Evolutionary conservation across 2,329 filamentous ascomycete species (phyloP).

Genomic region (Colletotrichum sp.): DNA sequence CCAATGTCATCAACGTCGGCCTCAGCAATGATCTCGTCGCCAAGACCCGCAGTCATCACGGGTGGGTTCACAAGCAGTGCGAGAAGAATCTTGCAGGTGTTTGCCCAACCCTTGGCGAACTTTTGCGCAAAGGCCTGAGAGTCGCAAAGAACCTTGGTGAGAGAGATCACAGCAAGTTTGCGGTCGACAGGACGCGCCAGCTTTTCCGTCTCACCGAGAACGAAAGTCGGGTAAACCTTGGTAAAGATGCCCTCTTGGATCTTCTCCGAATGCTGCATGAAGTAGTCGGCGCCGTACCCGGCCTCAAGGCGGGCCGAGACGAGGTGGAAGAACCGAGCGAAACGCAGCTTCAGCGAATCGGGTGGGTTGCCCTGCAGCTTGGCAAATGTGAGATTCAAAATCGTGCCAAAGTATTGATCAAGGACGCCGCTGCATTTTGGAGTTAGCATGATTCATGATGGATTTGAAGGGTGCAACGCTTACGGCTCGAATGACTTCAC

Average conservation of each 20-base stretch:
- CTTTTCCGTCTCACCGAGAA: slow-evolving; percentile 88
- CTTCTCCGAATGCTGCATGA: slow-evolving; percentile 82
- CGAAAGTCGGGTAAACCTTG: slow-evolving; percentile 83
- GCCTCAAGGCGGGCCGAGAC: slow-evolving; percentile 79
- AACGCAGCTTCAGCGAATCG: slow-evolving; percentile 84
- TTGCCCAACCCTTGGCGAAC: slow-evolving; percentile 88
- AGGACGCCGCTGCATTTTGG: slow-evolving; percentile 60
- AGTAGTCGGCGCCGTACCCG: slow-evolving; percentile 91
- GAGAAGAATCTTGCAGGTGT: slow-evolving; percentile 88
- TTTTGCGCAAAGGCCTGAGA: slow-evolving; percentile 82
- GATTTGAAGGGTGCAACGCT: slow-evolving; percentile 36
- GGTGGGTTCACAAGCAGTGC: slow-evolving; percentile 91
- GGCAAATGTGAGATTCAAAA: slow-evolving; percentile 84
- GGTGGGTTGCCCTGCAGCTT: slow-evolving; percentile 71
- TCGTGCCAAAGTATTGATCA: slow-evolving; percentile 78
- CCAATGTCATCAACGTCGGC: slow-evolving; percentile 93
- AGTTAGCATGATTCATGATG: neutral
- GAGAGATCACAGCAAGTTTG: slow-evolving; percentile 90
- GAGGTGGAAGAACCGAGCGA: slow-evolving; percentile 94
- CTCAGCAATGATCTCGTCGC: slow-evolving; percentile 81
- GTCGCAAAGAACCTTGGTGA: slow-evolving; percentile 90
- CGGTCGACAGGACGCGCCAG: slow-evolving; percentile 87
- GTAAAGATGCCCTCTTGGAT: slow-evolving; percentile 83
- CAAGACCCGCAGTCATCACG: slow-evolving; percentile 63
- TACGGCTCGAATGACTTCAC: slow-evolving; percentile 75